Conservation (phyloP, 2,329 filamentous ascomycete genomes). For the Fusarium sulawesiense region DNA sequence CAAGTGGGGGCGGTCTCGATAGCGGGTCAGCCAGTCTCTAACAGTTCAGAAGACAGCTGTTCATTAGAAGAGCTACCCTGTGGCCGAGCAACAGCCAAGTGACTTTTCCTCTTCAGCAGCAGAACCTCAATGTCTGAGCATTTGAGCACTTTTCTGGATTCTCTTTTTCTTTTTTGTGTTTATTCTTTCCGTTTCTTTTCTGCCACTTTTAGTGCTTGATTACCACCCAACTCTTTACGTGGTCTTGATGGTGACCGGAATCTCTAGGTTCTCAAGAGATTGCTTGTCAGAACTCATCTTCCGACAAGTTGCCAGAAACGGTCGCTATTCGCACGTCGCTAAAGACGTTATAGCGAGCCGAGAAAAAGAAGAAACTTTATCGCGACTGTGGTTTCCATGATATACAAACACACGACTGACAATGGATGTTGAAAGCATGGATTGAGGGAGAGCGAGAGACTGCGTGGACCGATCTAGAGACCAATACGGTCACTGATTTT, state of each 20-base stretch:
- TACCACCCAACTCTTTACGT: too few species aligned
- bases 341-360: background rate
- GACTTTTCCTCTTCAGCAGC: background rate
- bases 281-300: too few species aligned
- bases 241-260: too few species aligned
- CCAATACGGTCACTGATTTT: fast-evolving
- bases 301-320: too few species aligned
- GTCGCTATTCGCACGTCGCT: too few species aligned
- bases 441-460: fast-evolving
- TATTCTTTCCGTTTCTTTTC: background rate
- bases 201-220: too few species aligned
- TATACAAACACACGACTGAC: background rate
- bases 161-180: background rate
- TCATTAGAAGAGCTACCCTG: background rate
- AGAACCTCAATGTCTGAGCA: background rate
- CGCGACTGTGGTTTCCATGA: background rate
- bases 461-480: background rate
- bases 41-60: background rate
- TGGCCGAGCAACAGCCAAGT: background rate
- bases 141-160: background rate
- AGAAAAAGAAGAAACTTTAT: background rate
- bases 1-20: background rate
- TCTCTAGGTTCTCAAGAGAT: too few species aligned
- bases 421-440: background rate
- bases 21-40: too few species aligned